phyloP scores from a whole-genome alignment of 805 yeast species.

The Ogataea degrootiae region DNA sequence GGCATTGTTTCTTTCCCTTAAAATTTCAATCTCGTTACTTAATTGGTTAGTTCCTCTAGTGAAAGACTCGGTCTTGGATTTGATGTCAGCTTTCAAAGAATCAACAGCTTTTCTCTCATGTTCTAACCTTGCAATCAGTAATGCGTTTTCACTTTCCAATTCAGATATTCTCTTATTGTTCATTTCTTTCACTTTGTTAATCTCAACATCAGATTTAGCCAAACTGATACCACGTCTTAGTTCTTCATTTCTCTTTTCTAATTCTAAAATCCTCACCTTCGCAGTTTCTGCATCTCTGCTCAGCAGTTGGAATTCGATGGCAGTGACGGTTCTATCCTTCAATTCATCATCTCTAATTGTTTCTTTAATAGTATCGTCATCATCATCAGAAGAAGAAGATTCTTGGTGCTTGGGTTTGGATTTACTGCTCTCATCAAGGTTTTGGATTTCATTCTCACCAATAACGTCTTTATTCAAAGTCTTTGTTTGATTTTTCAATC shows the following conservation, averaged over 20 bases:
- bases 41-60: slow-evolving; percentile 44
- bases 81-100: slow-evolving; percentile 20
- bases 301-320: slow-evolving; percentile 59
- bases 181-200: slow-evolving; percentile 38
- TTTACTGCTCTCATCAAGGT: not conserved
- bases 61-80: slow-evolving; percentile 31
- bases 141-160: slow-evolving; percentile 65
- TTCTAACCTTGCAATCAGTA: slow-evolving; percentile 54
- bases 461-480: slow-evolving; percentile 35
- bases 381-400: slow-evolving; percentile 14
- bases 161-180: slow-evolving; percentile 45
- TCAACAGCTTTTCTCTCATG: slow-evolving; percentile 36
- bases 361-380: slow-evolving; percentile 11
- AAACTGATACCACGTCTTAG: slow-evolving; percentile 60
- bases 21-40: slow-evolving; percentile 43
- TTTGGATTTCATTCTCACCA: slow-evolving; percentile 12
- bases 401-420: too few species aligned
- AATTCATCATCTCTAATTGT: slow-evolving; percentile 9
- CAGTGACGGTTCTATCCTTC: slow-evolving; percentile 29
- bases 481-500: slow-evolving; percentile 43
- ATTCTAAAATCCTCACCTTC: slow-evolving; percentile 59
- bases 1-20: slow-evolving; percentile 45
- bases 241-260: slow-evolving; percentile 75
- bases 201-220: slow-evolving; percentile 42
- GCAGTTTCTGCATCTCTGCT: slow-evolving; percentile 70